phyloP scores from a whole-genome alignment of 2,329 filamentous ascomycete genomes.

The Trichoderma guizhouense region DNA sequence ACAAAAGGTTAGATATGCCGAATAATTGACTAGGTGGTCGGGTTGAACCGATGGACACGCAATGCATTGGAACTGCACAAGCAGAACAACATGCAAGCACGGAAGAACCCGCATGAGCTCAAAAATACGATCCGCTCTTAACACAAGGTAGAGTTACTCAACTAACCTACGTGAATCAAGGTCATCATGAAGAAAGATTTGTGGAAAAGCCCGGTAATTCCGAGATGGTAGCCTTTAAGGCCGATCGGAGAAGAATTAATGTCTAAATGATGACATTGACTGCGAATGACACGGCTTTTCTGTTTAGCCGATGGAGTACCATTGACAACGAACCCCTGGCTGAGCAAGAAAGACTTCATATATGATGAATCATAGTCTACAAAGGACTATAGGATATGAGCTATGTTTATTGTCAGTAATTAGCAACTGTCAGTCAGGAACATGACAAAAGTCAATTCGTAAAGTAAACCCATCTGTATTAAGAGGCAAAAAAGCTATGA shows the following conservation, averaged over 20 bases:
- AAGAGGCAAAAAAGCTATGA: background rate
- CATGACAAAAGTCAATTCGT: background rate
- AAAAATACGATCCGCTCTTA: background rate
- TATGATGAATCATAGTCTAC: background rate
- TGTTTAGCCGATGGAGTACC: background rate
- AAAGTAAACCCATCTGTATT: background rate
- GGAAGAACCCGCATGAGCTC: background rate
- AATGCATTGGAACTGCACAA: background rate
- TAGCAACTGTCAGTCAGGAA: background rate
- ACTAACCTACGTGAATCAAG: background rate
- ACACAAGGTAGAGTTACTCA: background rate
- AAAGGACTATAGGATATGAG: background rate
- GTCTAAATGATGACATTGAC: background rate
- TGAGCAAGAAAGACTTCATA: background rate
- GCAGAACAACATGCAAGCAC: background rate
- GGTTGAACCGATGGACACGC: background rate
- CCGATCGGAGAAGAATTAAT: background rate
- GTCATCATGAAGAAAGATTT: background rate
- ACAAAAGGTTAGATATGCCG: background rate
- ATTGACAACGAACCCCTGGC: background rate
- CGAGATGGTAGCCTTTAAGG: background rate
- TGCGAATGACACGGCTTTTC: background rate
- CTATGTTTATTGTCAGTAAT: background rate
- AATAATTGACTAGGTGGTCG: too few relatives aligned
- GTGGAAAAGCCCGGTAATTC: background rate